Evolutionary conservation across 805 yeast genomes (phyloP).

Genomic region (Teunomyces lycoperdinae): DNA sequence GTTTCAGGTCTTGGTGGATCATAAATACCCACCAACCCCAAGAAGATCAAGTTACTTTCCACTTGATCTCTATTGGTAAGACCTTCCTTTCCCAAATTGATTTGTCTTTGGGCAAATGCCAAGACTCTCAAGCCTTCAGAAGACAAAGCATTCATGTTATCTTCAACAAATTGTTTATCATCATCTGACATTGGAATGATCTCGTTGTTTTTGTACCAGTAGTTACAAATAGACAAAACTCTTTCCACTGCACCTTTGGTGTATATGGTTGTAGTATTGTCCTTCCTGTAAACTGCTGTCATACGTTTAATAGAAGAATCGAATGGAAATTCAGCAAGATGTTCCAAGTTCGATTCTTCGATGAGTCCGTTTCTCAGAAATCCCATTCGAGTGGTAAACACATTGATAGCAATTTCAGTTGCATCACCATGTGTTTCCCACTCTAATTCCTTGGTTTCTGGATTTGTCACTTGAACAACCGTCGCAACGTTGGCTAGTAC

Average conservation of each 20-base stretch:
- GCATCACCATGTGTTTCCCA: conserved; percentile 42
- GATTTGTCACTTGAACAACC: conserved; percentile 13
- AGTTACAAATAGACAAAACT: conserved; percentile 20
- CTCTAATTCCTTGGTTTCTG: conserved; percentile 26
- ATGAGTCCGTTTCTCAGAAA: conserved; percentile 19
- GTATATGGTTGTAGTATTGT: conserved; percentile 9
- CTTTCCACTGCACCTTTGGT: conserved; percentile 37
- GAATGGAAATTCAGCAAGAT: conserved; percentile 29
- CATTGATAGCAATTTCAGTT: conserved; percentile 35
- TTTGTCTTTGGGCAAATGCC: conserved; percentile 27
- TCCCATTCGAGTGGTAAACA: conserved; percentile 26
- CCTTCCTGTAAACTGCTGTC: conserved; percentile 23
- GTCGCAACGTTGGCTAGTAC: conserved; percentile 41
- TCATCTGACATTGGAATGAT: conserved; percentile 17
- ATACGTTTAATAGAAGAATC: conserved; percentile 33
- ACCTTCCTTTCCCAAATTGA: conserved; percentile 12
- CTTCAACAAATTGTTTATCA: conserved; percentile 19
- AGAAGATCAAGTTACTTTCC: conserved; percentile 22
- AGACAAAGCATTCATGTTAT: conserved; percentile 25
- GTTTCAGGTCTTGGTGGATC: conserved; percentile 37
- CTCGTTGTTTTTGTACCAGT: conserved; percentile 16
- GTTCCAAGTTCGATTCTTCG: conserved; percentile 13
- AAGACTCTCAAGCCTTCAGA: conserved; percentile 31
- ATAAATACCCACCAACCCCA: conserved; percentile 33
- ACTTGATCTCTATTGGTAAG: conserved; percentile 15